Conservation (phyloP, 2,329 filamentous ascomycete genomes). For the Sphaerulina vaccinii region DNA sequence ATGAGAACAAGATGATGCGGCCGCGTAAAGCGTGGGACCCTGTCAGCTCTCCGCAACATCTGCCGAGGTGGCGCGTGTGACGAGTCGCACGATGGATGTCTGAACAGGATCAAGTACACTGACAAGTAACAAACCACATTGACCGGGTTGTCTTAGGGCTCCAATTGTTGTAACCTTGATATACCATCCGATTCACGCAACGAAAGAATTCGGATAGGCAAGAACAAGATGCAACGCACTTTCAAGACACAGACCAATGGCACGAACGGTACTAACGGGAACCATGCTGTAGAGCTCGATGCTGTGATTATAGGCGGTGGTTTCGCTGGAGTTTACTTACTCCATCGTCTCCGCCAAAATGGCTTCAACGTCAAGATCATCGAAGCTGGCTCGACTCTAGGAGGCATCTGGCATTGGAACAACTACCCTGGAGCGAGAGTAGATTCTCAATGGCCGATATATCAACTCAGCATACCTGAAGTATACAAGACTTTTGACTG, state of each 20-base stretch:
- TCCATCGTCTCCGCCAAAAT: constrained; percentile 36
- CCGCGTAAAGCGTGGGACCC: too few species aligned
- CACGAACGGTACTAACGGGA: constrained; percentile 2
- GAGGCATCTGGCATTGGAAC: constrained; percentile 41
- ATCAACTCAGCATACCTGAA: constrained; percentile 49
- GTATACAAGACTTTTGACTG: constrained; percentile 56
- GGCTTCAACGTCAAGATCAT: constrained; percentile 37
- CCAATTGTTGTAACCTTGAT: too few species aligned
- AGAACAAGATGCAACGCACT: constrained; percentile 7
- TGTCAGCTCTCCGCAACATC: too few species aligned
- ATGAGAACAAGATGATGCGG: too few species aligned
- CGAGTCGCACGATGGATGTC: too few species aligned
- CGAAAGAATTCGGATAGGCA: too few species aligned
- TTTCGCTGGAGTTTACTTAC: constrained; percentile 43
- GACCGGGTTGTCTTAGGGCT: too few species aligned
- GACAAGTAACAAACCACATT: too few species aligned
- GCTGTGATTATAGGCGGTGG: constrained; percentile 40
- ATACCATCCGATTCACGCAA: too few species aligned
- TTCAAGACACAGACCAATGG: neutral
- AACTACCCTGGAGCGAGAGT: constrained; percentile 46
- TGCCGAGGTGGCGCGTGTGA: too few species aligned
- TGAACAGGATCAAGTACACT: too few species aligned
- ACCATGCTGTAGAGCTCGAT: constrained; percentile 16
- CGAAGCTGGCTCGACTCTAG: constrained; percentile 37
- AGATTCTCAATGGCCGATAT: constrained; percentile 48